Conservation (phyloP, 371 early-diverging fungal genomes). For the Globomyces sp. region DNA sequence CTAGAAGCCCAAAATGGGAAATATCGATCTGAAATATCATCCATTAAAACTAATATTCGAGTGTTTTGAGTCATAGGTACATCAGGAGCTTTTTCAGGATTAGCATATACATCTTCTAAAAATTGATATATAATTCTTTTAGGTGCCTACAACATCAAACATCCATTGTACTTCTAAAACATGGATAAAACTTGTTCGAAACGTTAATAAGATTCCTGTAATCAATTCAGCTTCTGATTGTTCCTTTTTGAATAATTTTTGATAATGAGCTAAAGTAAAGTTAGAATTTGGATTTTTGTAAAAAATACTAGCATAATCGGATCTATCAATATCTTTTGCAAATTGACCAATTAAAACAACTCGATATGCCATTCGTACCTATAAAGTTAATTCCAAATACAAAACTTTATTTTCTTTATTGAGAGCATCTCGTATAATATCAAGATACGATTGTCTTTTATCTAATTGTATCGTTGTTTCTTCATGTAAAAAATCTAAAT, state of each 20-base stretch:
- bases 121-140: slow-evolving; percentile 12
- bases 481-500: too few species aligned
- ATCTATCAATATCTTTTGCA: slow-evolving; percentile 18
- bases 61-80: not conserved
- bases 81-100: not conserved
- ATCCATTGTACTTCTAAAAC: slow-evolving; percentile 32
- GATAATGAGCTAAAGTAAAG: slow-evolving; percentile 34
- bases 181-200: slow-evolving; percentile 34
- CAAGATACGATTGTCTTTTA: slow-evolving; percentile 32
- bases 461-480: slow-evolving; percentile 15
- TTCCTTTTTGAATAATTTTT: slow-evolving; percentile 42
- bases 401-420: slow-evolving; percentile 33
- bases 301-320: slow-evolving; percentile 25
- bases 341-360: slow-evolving; percentile 36
- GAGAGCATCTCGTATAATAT: slow-evolving; percentile 34
- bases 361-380: slow-evolving; percentile 31
- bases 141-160: slow-evolving; percentile 1
- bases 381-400: not conserved
- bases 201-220: slow-evolving; percentile 42
- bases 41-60: slow-evolving; percentile 2
- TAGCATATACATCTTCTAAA: not conserved
- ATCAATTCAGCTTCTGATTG: slow-evolving; percentile 45
- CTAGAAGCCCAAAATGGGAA: slow-evolving; percentile 16
- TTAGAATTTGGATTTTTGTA: not conserved
- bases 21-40: slow-evolving; percentile 8